Evolutionary conservation across 2,329 filamentous ascomycete species (phyloP).

Genomic region (Fusarium temperatum): DNA sequence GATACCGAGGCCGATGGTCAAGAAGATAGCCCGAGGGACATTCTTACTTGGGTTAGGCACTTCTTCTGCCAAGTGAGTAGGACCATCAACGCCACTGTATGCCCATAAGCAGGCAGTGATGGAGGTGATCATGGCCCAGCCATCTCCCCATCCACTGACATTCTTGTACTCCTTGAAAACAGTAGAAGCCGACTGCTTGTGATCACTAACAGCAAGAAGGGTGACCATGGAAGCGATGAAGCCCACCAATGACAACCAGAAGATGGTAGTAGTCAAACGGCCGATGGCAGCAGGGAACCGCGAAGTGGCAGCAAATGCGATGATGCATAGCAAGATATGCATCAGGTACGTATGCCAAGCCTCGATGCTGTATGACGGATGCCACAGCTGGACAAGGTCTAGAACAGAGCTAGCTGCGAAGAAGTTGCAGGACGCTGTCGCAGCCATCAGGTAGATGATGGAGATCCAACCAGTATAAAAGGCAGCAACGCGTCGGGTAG

Average conservation of each 20-base stretch:
- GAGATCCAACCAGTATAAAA: slow-evolving; percentile 40
- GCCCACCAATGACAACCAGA: slow-evolving; percentile 36
- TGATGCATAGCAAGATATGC: slow-evolving; percentile 36
- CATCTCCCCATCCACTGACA: slow-evolving; percentile 39
- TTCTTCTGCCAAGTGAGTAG: slow-evolving; percentile 39
- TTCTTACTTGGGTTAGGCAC: slow-evolving; percentile 40
- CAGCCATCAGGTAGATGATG: slow-evolving; percentile 41
- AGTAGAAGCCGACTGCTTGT: slow-evolving; percentile 25
- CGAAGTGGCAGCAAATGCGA: slow-evolving; percentile 32
- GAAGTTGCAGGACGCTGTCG: slow-evolving; percentile 39
- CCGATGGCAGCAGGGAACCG: slow-evolving; percentile 37
- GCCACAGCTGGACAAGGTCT: slow-evolving; percentile 35
- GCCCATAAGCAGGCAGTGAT: slow-evolving; percentile 40
- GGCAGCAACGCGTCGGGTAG: slow-evolving; percentile 34
- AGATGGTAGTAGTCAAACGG: slow-evolving; percentile 33
- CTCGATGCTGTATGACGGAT: slow-evolving; percentile 28
- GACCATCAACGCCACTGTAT: slow-evolving; percentile 33
- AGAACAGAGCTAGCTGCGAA: slow-evolving; percentile 38
- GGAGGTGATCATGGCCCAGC: slow-evolving; percentile 37
- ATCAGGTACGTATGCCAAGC: slow-evolving; percentile 41
- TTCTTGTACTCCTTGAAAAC: slow-evolving; percentile 39
- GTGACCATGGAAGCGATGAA: slow-evolving; percentile 38
- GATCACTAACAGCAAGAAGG: slow-evolving; percentile 28
- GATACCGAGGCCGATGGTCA: slow-evolving; percentile 36
- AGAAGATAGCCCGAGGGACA: slow-evolving; percentile 38